Conservation (phyloP, 257 asterid species). For the Prunella vulgaris region DNA sequence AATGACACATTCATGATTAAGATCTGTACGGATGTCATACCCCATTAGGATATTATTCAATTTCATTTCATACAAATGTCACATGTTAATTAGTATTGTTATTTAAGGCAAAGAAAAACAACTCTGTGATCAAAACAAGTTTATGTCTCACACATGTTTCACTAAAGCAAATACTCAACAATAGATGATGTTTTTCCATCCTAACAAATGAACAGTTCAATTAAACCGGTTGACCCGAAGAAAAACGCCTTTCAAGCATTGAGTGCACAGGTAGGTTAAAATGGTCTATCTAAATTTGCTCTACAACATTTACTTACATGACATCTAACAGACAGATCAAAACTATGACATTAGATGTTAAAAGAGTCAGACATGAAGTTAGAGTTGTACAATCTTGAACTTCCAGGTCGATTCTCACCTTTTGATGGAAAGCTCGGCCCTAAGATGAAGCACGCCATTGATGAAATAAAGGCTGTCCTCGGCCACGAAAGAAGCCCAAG, state of each 20-base stretch:
- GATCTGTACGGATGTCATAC: too few relatives aligned
- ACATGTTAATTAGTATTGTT: too few relatives aligned
- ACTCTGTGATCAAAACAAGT: too few relatives aligned
- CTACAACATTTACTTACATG: not conserved
- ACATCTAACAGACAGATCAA: not conserved
- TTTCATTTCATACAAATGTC: too few relatives aligned
- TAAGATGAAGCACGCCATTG: conserved; percentile 64
- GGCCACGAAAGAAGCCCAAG: conserved; percentile 72
- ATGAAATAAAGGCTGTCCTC: conserved; percentile 72
- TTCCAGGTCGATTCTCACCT: not conserved
- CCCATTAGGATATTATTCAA: too few relatives aligned
- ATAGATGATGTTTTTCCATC: too few relatives aligned
- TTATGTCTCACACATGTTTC: too few relatives aligned
- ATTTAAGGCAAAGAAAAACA: too few relatives aligned
- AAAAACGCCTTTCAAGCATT: not conserved
- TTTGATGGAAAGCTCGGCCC: conserved; percentile 84
- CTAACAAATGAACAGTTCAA: not conserved
- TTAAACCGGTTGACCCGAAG: not conserved
- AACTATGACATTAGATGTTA: not conserved
- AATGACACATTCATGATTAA: too few relatives aligned
- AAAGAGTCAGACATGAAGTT: not conserved
- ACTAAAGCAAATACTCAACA: too few relatives aligned
- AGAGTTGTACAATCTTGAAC: not conserved
- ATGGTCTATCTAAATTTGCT: not conserved
- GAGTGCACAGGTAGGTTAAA: too few relatives aligned